Percentiles rank a stretch among this genome's conserved stretches.
Conservation (phyloP, 495 filamentous ascomycete genomes). For the Emericellopsis terricola region DNA sequence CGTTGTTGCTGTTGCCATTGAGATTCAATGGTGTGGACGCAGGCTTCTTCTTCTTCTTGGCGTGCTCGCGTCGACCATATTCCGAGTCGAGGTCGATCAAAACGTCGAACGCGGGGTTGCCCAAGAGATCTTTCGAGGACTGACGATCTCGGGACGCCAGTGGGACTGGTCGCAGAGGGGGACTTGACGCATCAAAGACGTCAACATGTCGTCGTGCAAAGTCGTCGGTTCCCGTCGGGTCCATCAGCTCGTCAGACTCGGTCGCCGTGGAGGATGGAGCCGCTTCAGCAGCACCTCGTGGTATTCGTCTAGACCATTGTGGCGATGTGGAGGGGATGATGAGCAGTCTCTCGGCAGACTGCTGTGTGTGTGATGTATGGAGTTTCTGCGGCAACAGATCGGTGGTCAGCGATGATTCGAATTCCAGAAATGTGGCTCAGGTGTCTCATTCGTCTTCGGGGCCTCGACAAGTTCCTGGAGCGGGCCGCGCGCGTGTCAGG, state of each 20-base stretch:
- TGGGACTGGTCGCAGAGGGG: too few species aligned
- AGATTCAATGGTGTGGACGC: constrained; percentile 8
- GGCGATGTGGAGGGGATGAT: background rate
- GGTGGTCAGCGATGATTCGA: constrained; percentile 1
- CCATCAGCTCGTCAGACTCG: background rate
- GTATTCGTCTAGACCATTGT: background rate
- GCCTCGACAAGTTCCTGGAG: too few species aligned
- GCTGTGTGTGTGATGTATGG: background rate
- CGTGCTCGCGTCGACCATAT: constrained; percentile 24
- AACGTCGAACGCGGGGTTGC: constrained; percentile 14
- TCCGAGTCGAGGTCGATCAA: constrained; percentile 25
- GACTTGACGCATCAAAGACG: too few species aligned
- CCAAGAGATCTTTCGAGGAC: constrained; percentile 7
- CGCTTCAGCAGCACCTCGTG: too few species aligned
- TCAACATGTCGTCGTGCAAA: constrained; percentile 6
- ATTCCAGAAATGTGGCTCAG: background rate
- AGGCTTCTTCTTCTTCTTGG: constrained; percentile 22
- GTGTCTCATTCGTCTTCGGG: too few species aligned
- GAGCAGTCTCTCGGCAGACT: background rate
- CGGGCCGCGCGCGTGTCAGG: too few species aligned
- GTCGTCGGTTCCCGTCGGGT: constrained; percentile 8
- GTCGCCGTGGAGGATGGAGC: too few species aligned
- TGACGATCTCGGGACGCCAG: constrained; percentile 2
- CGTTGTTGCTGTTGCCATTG: constrained; percentile 11
- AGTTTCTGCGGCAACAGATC: constrained; percentile 3